Percentiles rank a stretch among this genome's conserved stretches.
Evolutionary conservation across 1,139 yeast genomes (phyloP).

Genomic region (Meyerozyma smithsonii): DNA sequence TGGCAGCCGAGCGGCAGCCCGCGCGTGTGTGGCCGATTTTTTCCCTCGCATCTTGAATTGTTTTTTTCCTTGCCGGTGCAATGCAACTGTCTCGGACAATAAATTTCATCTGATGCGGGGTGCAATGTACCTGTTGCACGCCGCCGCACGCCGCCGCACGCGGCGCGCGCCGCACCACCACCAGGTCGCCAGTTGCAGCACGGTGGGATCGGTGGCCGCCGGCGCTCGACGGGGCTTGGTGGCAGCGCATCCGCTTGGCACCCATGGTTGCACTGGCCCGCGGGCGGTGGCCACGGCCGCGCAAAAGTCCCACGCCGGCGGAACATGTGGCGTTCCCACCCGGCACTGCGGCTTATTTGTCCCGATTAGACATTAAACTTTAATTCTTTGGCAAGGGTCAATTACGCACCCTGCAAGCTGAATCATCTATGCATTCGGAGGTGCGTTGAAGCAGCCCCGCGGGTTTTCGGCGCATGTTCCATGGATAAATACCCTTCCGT

Average conservation of each 20-base stretch:
- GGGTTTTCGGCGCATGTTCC: not conserved
- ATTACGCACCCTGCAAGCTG: conserved; percentile 1
- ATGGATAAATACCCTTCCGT: not conserved
- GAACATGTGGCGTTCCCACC: too few relatives aligned
- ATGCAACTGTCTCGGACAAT: not conserved
- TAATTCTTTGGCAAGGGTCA: not conserved
- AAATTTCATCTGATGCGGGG: conserved; percentile 2
- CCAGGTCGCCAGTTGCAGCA: too few relatives aligned
- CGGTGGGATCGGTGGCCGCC: too few relatives aligned
- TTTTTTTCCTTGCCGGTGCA: not conserved
- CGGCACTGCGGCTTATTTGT: not conserved
- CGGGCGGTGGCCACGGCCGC: too few relatives aligned
- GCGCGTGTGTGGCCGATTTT: too few relatives aligned
- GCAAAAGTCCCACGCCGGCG: too few relatives aligned
- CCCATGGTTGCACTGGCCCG: too few relatives aligned
- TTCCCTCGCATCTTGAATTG: too few relatives aligned
- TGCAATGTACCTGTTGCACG: not conserved
- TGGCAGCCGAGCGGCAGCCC: too few relatives aligned
- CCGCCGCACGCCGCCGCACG: not conserved
- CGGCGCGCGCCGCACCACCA: not conserved
- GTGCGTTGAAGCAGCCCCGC: not conserved
- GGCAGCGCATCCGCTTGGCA: too few relatives aligned
- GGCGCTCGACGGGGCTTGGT: too few relatives aligned
- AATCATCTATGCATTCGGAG: conserved; percentile 1
- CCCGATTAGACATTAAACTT: not conserved